Percentiles rank a stretch among this genome's conserved stretches.
These are phyloP conservation scores for Haplosporangium gracile DNA, from an alignment of 192 early-diverging fungal species.

Conservation along the genomic window DNA sequence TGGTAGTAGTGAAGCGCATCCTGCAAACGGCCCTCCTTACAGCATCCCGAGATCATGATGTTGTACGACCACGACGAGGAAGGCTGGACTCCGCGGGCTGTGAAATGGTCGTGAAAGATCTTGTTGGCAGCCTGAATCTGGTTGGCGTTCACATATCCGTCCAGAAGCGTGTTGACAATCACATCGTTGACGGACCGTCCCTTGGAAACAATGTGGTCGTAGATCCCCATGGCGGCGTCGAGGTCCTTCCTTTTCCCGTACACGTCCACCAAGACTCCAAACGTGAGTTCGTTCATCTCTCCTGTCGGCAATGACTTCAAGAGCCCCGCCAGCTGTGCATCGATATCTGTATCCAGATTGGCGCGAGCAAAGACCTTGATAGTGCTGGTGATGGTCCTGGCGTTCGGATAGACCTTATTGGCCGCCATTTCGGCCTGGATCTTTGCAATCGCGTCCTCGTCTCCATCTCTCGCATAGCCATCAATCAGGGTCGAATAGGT, in stretches of 20 bases:
- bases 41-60: conserved; percentile 47
- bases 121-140: conserved; percentile 28
- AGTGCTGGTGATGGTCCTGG: conserved; percentile 42
- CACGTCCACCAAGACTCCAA: conserved; percentile 50
- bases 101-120: conserved; percentile 50
- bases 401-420: conserved; percentile 39
- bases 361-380: conserved; percentile 47
- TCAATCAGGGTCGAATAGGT: conserved; percentile 54
- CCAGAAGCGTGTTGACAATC: conserved; percentile 41
- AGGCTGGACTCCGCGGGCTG: conserved; percentile 14
- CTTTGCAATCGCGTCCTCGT: conserved; percentile 42
- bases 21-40: conserved; percentile 21
- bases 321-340: conserved; percentile 19
- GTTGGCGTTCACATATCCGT: conserved; percentile 33
- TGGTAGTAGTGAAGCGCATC: conserved; percentile 48
- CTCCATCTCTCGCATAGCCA: conserved; percentile 34
- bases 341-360: conserved; percentile 22
- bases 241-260: conserved; percentile 52
- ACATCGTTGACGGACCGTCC: conserved; percentile 30
- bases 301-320: conserved; percentile 27
- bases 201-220: conserved; percentile 32
- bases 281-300: conserved; percentile 47
- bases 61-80: conserved; percentile 35
- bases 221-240: conserved; percentile 31
- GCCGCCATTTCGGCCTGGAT: conserved; percentile 44